phyloP scores from a whole-genome alignment of 352 stramenopile species.

The Pythium grandisporangium region DNA sequence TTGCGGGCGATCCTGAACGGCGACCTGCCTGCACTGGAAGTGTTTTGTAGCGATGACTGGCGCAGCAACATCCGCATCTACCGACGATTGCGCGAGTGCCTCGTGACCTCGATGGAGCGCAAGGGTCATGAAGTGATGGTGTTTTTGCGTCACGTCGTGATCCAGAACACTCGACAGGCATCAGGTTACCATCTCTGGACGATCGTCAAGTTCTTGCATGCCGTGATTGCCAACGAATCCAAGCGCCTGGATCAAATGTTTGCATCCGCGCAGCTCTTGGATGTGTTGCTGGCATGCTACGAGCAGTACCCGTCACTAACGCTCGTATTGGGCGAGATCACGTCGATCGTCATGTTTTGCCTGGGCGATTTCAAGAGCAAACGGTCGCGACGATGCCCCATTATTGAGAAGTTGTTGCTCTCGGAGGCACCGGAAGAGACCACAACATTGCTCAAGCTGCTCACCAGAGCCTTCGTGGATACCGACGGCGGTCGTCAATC shows the following conservation, averaged over 20 bases:
- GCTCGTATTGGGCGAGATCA: constrained; percentile 71
- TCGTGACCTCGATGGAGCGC: constrained; percentile 78
- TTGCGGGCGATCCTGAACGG: constrained; percentile 70
- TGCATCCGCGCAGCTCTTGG: constrained; percentile 55
- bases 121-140: constrained; percentile 76
- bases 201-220: constrained; percentile 69
- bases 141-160: constrained; percentile 71
- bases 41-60: constrained; percentile 86
- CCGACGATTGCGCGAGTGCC: constrained; percentile 55
- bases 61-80: constrained; percentile 84
- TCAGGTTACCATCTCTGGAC: constrained; percentile 68
- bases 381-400: constrained; percentile 66
- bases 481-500: constrained; percentile 23
- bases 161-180: constrained; percentile 44
- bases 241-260: constrained; percentile 82
- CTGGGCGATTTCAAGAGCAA: constrained; percentile 85
- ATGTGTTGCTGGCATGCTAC: constrained; percentile 66
- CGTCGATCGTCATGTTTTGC: constrained; percentile 79
- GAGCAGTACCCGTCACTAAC: constrained; percentile 77
- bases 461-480: constrained; percentile 52
- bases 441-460: constrained; percentile 42
- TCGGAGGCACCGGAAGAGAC: constrained; percentile 39
- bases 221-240: constrained; percentile 68
- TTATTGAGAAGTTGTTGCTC: constrained; percentile 59
- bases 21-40: constrained; percentile 74